A percentile compares a stretch with the other conserved stretches of the same genome.
Conservation (phyloP, 306 rosid species). For the Leucaena leucocephala region DNA sequence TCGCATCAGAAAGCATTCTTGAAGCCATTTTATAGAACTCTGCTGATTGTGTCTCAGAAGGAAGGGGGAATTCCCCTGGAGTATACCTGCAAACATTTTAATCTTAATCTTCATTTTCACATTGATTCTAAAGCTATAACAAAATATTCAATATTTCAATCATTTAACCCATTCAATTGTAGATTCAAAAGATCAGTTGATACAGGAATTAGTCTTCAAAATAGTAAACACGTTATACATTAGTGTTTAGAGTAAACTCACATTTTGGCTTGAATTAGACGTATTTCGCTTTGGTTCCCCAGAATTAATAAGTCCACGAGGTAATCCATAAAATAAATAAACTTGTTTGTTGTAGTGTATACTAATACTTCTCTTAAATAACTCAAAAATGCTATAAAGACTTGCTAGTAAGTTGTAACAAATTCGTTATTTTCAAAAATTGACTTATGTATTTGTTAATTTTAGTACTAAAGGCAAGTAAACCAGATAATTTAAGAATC, state of each 20-base stretch:
- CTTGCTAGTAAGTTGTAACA: background rate
- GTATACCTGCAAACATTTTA: conserved; percentile 61
- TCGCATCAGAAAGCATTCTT: conserved; percentile 58
- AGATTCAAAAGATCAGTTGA: background rate
- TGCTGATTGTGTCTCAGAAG: conserved; percentile 80
- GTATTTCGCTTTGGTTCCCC: background rate
- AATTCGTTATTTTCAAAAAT: background rate
- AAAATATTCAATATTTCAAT: background rate
- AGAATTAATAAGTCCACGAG: background rate
- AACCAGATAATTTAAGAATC: background rate
- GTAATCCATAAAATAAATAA: background rate
- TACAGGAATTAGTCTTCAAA: background rate
- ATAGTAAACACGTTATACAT: background rate
- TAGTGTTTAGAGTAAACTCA: background rate
- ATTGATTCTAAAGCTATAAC: conserved; percentile 28
- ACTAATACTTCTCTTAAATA: background rate
- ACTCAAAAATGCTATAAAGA: background rate
- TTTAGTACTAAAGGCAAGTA: background rate
- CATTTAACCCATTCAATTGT: background rate
- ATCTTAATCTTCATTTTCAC: conserved; percentile 37
- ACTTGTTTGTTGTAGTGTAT: background rate
- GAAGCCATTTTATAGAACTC: conserved; percentile 88
- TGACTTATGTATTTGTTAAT: background rate
- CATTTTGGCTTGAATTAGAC: background rate
- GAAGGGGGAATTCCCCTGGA: conserved; percentile 88